Evolutionary conservation across 768 basidiomycete genomes (phyloP).

Genomic region (Panaeolus cyanescens): DNA sequence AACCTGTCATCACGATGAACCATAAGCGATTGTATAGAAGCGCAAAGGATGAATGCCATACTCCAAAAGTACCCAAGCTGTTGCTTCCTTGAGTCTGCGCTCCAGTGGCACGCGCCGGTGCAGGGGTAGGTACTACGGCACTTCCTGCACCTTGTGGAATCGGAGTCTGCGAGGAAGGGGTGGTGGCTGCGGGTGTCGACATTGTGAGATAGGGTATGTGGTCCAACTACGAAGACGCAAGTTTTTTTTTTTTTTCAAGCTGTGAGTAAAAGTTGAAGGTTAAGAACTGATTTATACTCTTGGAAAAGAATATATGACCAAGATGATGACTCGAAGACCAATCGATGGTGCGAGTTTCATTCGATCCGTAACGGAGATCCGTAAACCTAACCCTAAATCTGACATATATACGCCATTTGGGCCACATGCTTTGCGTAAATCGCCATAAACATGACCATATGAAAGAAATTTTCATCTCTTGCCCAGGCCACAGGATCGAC

Average conservation of each 20-base stretch:
- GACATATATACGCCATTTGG: neutral
- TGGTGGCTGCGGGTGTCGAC: slow-evolving; percentile 8
- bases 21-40: slow-evolving; percentile 5
- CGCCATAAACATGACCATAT: neutral
- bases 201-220: neutral
- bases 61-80: slow-evolving; percentile 74
- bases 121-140: slow-evolving; percentile 40
- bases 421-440: neutral
- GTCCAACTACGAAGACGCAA: neutral
- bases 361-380: slow-evolving; percentile 1
- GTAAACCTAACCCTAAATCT: neutral
- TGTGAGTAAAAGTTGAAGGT: neutral
- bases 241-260: neutral
- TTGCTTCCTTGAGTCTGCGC: slow-evolving; percentile 52
- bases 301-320: neutral
- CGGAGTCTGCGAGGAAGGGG: slow-evolving; percentile 33
- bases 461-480: neutral
- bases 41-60: slow-evolving; percentile 29
- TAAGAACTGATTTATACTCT: neutral
- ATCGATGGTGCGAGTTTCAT: neutral
- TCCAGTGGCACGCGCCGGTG: slow-evolving; percentile 53
- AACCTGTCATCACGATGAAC: slow-evolving; percentile 49
- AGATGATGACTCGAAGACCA: slow-evolving; percentile 1
- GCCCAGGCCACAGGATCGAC: neutral
- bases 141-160: slow-evolving; percentile 42